Evolutionary conservation across 352 stramenopile species (phyloP).

Genomic region (Phytophthora cactorum): DNA sequence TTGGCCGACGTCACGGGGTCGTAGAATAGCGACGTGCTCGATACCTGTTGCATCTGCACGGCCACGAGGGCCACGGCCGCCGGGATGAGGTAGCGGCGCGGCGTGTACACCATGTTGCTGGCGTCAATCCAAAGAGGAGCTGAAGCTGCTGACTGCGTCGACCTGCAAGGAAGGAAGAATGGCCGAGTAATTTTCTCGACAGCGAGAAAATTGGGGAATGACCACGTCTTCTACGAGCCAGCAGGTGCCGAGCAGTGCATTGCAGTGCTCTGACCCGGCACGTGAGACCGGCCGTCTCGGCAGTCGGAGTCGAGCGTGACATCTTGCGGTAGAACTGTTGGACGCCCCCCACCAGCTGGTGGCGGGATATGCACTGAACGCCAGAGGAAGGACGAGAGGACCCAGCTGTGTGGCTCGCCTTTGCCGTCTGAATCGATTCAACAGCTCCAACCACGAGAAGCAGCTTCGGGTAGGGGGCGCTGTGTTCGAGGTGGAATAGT

Average conservation of each 20-base stretch:
- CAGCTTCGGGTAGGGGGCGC: neutral
- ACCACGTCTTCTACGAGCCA: slow-evolving; percentile 11
- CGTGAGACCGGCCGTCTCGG: slow-evolving; percentile 32
- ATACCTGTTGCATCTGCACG: slow-evolving; percentile 20
- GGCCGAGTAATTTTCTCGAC: slow-evolving; percentile 31
- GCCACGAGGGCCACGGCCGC: slow-evolving; percentile 24
- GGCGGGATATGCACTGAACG: slow-evolving; percentile 15
- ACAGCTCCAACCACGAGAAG: neutral
- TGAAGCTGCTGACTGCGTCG: neutral
- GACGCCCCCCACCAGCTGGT: slow-evolving; percentile 23
- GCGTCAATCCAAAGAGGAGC: neutral
- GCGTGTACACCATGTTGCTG: slow-evolving; percentile 33
- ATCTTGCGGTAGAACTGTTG: slow-evolving; percentile 16
- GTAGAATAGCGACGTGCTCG: slow-evolving; percentile 27
- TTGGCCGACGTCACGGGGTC: slow-evolving; percentile 15
- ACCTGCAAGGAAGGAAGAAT: neutral
- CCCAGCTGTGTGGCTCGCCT: slow-evolving; percentile 31
- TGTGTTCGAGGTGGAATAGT: neutral
- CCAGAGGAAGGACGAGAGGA: slow-evolving; percentile 8
- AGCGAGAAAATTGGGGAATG: slow-evolving; percentile 44
- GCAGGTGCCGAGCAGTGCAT: slow-evolving; percentile 11
- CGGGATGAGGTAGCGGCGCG: slow-evolving; percentile 26
- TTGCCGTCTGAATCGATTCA: slow-evolving; percentile 23
- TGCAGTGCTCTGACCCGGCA: slow-evolving; percentile 15
- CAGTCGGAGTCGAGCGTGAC: slow-evolving; percentile 28